Evolutionary conservation across 2,329 filamentous ascomycete species (phyloP), one percentile per base, ranked within the genome.

Genomic region (Venturia nashicola): DNA sequence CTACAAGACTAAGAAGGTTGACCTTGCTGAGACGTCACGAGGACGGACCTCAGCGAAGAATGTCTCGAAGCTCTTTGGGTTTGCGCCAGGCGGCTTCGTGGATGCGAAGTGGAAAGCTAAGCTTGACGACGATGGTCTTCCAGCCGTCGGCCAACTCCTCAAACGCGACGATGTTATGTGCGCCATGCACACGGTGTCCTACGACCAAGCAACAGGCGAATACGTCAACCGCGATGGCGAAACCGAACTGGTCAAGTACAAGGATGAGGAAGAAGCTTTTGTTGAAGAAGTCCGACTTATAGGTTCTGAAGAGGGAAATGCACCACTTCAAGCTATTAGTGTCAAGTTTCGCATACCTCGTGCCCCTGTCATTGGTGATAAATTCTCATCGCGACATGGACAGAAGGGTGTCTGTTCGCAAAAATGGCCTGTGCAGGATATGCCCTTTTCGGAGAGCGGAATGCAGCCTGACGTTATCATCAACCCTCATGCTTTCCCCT

Each of bases 381-480:
- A 99, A 77, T 99, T 99, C 80, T 97, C 94, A 12, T 99, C 94
- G 59, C 88, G 94, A 67, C 94, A 99, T 81, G 94, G 94, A 66
- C 94, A 99, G 75, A 99, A 99, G 78, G 94, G 94, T 85, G 94
- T 97, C 61, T 87, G 84, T 71, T 97, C 91, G 20, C 93, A 97
- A 74, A 94, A 97, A 74, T 99, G 94, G 91, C 94, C 92, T 0
- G 84, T 87, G 2, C 80, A 89, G 65, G 92, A 97, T 74, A 94
- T 99, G 90, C 94, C 94, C 3, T 99, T 97, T 77, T 91, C 90
- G 2, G 94, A 99, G 78, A 90, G 89, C 6, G 94, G 94, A 63
- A 97, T 99, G 66, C 92, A 97, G 72, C 94, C 94, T 11, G 94
- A 99, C 76, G 83, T 96, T 71, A 99, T 99, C 76, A 99, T 99